phyloP scores from a whole-genome alignment of 2,329 filamentous ascomycete genomes.

The Bimuria novae-zelandiae region DNA sequence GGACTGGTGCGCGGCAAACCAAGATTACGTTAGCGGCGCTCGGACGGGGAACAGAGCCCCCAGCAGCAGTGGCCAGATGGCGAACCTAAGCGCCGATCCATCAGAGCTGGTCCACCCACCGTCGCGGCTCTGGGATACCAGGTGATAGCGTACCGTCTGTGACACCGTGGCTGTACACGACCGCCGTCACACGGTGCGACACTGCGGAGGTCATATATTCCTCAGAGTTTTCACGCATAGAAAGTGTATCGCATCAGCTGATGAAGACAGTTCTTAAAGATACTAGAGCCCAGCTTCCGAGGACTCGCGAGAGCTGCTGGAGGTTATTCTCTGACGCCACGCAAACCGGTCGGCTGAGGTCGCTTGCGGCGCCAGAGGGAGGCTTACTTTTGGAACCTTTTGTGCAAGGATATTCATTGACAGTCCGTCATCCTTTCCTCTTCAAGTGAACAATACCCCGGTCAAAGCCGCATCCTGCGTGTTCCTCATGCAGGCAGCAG shows the following conservation, averaged over 20 bases:
- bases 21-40: constrained; percentile 24
- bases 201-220: constrained; percentile 20
- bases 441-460: constrained; percentile 15
- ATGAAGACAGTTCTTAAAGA: constrained; percentile 9
- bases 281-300: constrained; percentile 16
- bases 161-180: constrained; percentile 22
- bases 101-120: constrained; percentile 30
- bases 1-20: neutral
- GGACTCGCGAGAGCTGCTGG: no score
- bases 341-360: constrained; percentile 15
- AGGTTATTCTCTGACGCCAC: constrained; percentile 25
- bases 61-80: constrained; percentile 20
- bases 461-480: constrained; percentile 7
- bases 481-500: constrained; percentile 7
- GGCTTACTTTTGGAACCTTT: constrained; percentile 16
- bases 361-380: constrained; percentile 29
- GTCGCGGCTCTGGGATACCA: constrained; percentile 36
- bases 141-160: constrained; percentile 35
- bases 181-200: neutral
- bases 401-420: constrained; percentile 26
- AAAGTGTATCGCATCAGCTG: constrained; percentile 19
- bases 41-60: constrained; percentile 44
- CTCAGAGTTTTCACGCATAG: constrained; percentile 27
- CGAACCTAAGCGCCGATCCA: constrained; percentile 24
- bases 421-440: constrained; percentile 23